Percentiles rank a stretch among this genome's conserved stretches.
Conservation (phyloP, 2,329 filamentous ascomycete genomes). For the Cordyceps tenuipes region DNA sequence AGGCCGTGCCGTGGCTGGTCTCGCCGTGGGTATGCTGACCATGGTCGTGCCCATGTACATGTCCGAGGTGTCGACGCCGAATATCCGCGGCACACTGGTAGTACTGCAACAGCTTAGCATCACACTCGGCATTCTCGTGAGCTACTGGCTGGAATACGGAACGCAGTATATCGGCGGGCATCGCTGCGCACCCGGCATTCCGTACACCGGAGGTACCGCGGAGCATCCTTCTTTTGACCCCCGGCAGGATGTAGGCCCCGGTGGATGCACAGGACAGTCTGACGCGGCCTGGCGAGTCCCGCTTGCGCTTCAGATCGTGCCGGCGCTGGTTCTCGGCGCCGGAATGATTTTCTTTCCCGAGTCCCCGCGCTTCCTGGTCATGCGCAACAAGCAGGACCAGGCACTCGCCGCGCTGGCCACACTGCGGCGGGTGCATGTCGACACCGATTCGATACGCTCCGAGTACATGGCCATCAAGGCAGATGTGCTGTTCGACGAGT, state of each 20-base stretch:
- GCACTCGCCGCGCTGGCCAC: conserved; percentile 18
- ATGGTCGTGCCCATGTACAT: conserved; percentile 34
- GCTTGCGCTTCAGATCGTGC: conserved; percentile 43
- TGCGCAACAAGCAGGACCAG: conserved; percentile 22
- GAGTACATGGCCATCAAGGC: conserved; percentile 31
- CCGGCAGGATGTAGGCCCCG: too few relatives aligned
- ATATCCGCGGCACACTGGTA: conserved; percentile 39
- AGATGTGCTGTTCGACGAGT: conserved; percentile 28
- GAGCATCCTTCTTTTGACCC: conserved; percentile 30
- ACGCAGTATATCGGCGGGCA: conserved; percentile 34
- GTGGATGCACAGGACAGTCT: too few relatives aligned
- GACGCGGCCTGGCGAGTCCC: conserved; percentile 12
- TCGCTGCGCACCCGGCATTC: conserved; percentile 37
- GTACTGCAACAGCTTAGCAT: conserved; percentile 34
- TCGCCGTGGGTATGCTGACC: too few relatives aligned
- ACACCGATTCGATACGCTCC: conserved; percentile 4
- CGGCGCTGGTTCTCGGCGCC: conserved; percentile 44
- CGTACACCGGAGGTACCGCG: conserved; percentile 34
- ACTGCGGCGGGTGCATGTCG: too few relatives aligned
- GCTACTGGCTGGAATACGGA: conserved; percentile 35
- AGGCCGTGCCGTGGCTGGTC: too few relatives aligned
- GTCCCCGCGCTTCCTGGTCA: conserved; percentile 27
- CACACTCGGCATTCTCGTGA: conserved; percentile 33
- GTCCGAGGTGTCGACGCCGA: conserved; percentile 39
- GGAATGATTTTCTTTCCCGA: conserved; percentile 46